Conservation (phyloP, 495 filamentous ascomycete genomes). For the Niebla homalea region DNA sequence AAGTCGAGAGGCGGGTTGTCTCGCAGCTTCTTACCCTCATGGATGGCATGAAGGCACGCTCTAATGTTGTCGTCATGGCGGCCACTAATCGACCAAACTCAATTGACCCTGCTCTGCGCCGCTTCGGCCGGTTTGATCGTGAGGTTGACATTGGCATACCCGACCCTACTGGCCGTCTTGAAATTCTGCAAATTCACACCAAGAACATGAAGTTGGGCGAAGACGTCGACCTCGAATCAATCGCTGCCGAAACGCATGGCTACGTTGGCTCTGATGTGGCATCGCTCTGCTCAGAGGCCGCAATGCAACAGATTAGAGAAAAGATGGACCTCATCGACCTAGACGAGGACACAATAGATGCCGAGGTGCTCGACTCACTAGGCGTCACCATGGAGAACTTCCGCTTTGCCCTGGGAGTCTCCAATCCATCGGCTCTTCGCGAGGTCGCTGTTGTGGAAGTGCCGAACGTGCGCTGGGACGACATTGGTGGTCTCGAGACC, state of each 20-base stretch:
- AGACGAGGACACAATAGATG: conserved; percentile 97
- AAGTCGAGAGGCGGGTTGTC: conserved; percentile 95
- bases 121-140: conserved; percentile 94
- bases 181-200: conserved; percentile 97
- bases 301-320: conserved; percentile 99
- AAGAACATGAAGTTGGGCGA: conserved; percentile 99
- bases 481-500: conserved; percentile 94
- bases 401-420: conserved; percentile 92
- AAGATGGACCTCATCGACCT: conserved; percentile 99
- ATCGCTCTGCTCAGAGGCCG: conserved; percentile 97
- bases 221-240: conserved; percentile 92
- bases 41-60: conserved; percentile 99
- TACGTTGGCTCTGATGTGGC: conserved; percentile 98
- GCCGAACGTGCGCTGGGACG: conserved; percentile 98
- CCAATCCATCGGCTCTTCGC: conserved; percentile 95
- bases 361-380: conserved; percentile 92
- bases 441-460: conserved; percentile 99
- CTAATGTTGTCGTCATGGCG: conserved; percentile 97
- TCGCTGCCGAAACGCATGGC: conserved; percentile 95
- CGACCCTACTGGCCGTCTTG: conserved; percentile 94
- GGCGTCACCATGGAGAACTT: conserved; percentile 99
- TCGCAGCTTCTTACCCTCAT: conserved; percentile 96
- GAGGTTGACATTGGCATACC: conserved; percentile 97
- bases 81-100: conserved; percentile 96
- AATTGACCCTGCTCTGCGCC: conserved; percentile 85